Conservation (phyloP, 2,329 filamentous ascomycete genomes). For the Emmonsiellopsis sp. region DNA sequence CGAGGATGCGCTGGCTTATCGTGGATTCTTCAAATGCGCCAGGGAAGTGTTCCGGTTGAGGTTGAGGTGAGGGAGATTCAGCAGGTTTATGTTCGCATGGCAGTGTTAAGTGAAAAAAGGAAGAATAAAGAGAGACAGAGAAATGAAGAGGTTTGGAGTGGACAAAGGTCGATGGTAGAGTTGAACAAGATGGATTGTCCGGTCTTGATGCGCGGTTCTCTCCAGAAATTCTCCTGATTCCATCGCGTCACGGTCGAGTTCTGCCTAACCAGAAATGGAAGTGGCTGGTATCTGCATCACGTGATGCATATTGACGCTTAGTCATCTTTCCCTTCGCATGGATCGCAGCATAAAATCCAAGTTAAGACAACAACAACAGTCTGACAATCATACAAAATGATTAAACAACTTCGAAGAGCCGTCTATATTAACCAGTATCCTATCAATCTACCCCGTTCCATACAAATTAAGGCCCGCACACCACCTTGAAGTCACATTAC, state of each 20-base stretch:
- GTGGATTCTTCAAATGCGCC: neutral
- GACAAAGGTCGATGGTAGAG: neutral
- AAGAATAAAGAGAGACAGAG: neutral
- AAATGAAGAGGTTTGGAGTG: neutral
- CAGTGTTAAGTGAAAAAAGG: neutral
- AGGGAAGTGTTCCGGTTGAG: neutral
- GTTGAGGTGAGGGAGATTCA: neutral
- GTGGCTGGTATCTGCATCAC: neutral
- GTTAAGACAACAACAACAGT: too few species aligned
- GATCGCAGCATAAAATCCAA: too few species aligned
- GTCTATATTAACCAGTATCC: too few species aligned
- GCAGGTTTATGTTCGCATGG: neutral
- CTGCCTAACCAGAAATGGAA: neutral
- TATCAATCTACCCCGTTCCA: too few species aligned
- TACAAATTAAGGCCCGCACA: neutral
- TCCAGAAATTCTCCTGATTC: neutral
- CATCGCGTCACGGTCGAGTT: neutral
- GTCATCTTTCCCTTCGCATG: neutral
- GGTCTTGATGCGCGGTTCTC: neutral
- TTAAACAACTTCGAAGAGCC: too few species aligned
- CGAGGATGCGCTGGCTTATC: neutral
- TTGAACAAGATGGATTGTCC: neutral
- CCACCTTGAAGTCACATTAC: conserved; percentile 3
- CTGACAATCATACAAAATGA: too few species aligned
- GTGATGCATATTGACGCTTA: neutral